Base-by-base conservation (phyloP, 2,329 filamentous ascomycete species). In the Botrytis fabae region DNA sequence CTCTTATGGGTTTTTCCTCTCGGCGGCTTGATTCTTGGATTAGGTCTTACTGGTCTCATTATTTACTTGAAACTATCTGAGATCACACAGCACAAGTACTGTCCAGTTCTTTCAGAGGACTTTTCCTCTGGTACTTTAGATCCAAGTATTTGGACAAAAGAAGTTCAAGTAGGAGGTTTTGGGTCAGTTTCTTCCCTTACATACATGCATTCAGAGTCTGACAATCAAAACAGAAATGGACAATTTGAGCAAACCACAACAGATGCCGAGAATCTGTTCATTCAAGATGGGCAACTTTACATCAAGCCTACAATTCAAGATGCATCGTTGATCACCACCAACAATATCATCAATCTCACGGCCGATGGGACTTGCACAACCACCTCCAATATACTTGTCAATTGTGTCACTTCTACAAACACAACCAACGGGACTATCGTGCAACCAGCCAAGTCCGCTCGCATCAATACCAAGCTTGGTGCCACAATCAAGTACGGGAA, bases 221-320 rank as follows among this genome's bases (percentile, higher is more conserved):
- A 46, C 22, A 32, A 54, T 60, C 61, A 22, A 46, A 66, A 14
- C 73, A 91, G 93, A 73, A 95, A 96, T 77, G 93, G 93, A 65
- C 89, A 95, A 80, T 97, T 97, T 80, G 90, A 94, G 77, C 84
- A 90, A 83, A 95, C 93, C 0, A 97, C 93, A 5, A 83, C 83
- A 70, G 86, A 84, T 7, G 88, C 93, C 62, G 90, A 93, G 79
- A 97, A 97, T 78, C 89, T 93, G 71, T 95, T 88, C 80, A 81
- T 96, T 59, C 80, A 92, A 75, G 85, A 92, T 78, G 91, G 92
- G 51, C 83, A 88, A 74, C 88, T 97, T 4, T 81, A 91, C 79
- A 93, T 97, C 85, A 91, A 90, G 82, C 92, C 93, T 10, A 95
- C 93, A 0, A 86, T 95, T 1, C 92, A 95, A 79, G 90, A 96